Evolutionary conservation across 345 rosid species (phyloP).

Genomic region (Melastoma malabathricum): DNA sequence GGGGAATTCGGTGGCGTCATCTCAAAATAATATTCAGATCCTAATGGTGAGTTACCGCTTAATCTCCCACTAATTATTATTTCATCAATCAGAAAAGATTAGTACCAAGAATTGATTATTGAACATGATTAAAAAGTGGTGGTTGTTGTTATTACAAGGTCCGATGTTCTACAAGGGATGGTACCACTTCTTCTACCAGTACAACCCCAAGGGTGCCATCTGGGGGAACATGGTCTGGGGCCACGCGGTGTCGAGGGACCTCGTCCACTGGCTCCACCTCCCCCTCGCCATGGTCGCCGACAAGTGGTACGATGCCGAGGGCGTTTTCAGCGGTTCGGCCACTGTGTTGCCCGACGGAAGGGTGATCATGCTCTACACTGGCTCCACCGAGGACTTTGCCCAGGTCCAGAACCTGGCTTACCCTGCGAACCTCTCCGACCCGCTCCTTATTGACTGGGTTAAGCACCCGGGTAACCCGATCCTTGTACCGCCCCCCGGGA

Average conservation of each 20-base stretch:
- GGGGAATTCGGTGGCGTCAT: too few relatives aligned
- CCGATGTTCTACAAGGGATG: conserved; percentile 84
- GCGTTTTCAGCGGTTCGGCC: conserved; percentile 94
- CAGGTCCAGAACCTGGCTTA: conserved; percentile 90
- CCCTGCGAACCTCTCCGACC: conserved; percentile 63
- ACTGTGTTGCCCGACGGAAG: conserved; percentile 72
- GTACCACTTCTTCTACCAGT: conserved; percentile 94
- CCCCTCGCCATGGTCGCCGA: conserved; percentile 83
- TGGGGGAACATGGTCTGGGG: conserved; percentile 98
- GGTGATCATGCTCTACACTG: conserved; percentile 75
- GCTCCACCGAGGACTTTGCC: conserved; percentile 49
- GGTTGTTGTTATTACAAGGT: conserved; percentile 22
- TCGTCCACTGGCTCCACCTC: conserved; percentile 80
- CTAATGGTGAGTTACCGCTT: conserved; percentile 44
- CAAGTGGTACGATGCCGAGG: conserved; percentile 64
- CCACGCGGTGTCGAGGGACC: conserved; percentile 73
- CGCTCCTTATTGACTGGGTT: conserved; percentile 59
- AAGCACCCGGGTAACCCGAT: conserved; percentile 67
- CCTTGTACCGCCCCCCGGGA: conserved; percentile 58
- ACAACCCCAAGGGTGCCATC: conserved; percentile 70
- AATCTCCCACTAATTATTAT: too few relatives aligned
- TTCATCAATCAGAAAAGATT: too few relatives aligned
- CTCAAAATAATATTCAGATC: conserved; percentile 34
- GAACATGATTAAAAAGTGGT: not conserved
- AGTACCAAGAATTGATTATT: not conserved